Evolutionary conservation across 176 grass and related monocot species (phyloP).

Genomic region (Hordeum marinum): DNA sequence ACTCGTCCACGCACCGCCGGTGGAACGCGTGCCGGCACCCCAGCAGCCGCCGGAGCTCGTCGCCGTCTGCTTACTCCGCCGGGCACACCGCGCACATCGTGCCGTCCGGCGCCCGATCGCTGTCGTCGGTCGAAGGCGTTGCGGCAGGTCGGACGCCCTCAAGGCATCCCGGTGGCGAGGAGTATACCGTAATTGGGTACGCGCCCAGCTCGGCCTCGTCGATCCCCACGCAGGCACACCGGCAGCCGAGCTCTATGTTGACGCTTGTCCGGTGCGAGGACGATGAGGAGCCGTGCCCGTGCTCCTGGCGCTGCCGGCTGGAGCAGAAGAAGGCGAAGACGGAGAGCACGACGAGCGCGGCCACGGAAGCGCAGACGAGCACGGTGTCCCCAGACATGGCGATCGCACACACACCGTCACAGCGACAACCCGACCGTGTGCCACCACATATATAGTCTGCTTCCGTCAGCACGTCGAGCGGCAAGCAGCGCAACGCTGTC

Average conservation of each 20-base stretch:
- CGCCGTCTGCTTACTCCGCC: constrained; percentile 30
- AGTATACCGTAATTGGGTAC: constrained; percentile 28
- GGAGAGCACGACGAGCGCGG: background rate
- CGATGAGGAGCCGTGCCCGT: background rate
- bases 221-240: background rate
- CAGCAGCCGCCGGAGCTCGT: constrained; percentile 40
- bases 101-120: background rate
- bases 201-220: constrained; percentile 19
- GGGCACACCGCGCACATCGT: constrained; percentile 40
- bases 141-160: background rate
- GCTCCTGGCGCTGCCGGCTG: background rate
- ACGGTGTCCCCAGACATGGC: background rate
- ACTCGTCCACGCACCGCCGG: constrained; percentile 41
- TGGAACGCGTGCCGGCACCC: constrained; percentile 55
- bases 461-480: no score
- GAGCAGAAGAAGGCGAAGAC: background rate
- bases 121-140: background rate
- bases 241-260: constrained; percentile 17
- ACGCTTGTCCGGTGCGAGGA: background rate
- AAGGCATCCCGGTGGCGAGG: background rate
- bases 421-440: background rate
- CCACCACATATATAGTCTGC: background rate
- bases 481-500: no score
- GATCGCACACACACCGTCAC: background rate
- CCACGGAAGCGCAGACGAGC: background rate